Evolutionary conservation across 2,329 filamentous ascomycete species (phyloP), one percentile per base, ranked within the genome.

Genomic region (Penicillium sp.): DNA sequence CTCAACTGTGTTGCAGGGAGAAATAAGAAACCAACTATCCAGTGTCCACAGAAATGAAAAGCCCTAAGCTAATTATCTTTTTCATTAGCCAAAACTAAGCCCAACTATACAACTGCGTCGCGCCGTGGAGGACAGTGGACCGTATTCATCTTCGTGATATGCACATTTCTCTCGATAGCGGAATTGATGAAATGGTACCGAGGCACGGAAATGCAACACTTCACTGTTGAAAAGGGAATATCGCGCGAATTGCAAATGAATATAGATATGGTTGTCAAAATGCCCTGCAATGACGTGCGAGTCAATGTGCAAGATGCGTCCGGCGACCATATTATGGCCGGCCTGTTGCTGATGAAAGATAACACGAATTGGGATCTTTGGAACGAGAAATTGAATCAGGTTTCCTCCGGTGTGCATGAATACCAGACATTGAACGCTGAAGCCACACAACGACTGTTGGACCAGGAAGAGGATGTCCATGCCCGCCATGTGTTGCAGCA

Each of bases 251-350:
- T 99, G 71, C 92, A 97, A 74, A 88, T 99, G 76, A 99, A 99
- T 77, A 79, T 99, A 57, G 94, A 99, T 74, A 80, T 95, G n/a
- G 90, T 97, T 5, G 81, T 99, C 49, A 82, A 82, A 52, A 99
- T 99, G 94, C 78, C 81, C 64, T 99, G 94, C 79, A 77, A 81
- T 57, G 88, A 95, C 69, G 77, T 99, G n/a, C 90, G 96, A 76
- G 80, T 99, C 74, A 97, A 99, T 75, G 92, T 99, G 51, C 94
- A 97, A 77, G 94, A 99, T 72, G 92, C 93, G 2, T 85, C 91
- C 0, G 92, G 94, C 52, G 94, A 99, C 73, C 86, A 90, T 61
- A 96, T 97, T 66, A 81, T 96, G 28, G 94, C 94, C 2, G 89
- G 83, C 3, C 80, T 87, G 38, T 79, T 87, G 61, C 79, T 99